Percentiles rank a stretch among this genome's conserved stretches.
Evolutionary conservation across 805 yeast species (phyloP).

Genomic region (Isabelozyma rhagii): DNA sequence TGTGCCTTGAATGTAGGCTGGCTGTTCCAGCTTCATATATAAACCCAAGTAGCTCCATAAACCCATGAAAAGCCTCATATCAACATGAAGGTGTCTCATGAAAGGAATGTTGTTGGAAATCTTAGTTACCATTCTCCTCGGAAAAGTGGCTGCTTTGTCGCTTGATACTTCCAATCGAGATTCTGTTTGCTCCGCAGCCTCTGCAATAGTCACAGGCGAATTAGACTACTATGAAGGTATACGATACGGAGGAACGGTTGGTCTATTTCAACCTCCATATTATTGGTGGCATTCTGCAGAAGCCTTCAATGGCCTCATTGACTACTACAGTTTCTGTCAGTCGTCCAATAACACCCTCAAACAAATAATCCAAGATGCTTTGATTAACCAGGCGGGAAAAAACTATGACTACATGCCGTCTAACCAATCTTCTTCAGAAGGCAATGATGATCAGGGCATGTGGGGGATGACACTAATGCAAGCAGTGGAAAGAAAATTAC

Average conservation of each 20-base stretch:
- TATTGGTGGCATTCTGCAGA: constrained; percentile 99
- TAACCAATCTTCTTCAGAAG: constrained; percentile 88
- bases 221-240: constrained; percentile 78
- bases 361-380: constrained; percentile 53
- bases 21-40: no score
- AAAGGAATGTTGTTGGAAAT: not conserved
- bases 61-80: no score
- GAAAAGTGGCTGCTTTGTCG: constrained; percentile 16
- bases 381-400: constrained; percentile 64
- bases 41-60: no score
- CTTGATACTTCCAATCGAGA: constrained; percentile 38
- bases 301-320: constrained; percentile 85
- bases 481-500: constrained; percentile 86
- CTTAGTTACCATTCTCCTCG: not conserved
- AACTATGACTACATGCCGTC: constrained; percentile 78
- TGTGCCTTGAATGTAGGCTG: no score
- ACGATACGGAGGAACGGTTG: constrained; percentile 71
- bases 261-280: constrained; percentile 85
- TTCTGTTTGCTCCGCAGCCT: constrained; percentile 54
- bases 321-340: constrained; percentile 51
- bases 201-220: constrained; percentile 63
- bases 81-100: no score
- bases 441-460: constrained; percentile 96
- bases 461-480: constrained; percentile 94
- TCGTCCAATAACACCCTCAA: constrained; percentile 63